Conservation (phyloP, 768 basidiomycete genomes). For the Xerocomus brunneocitrinus region DNA sequence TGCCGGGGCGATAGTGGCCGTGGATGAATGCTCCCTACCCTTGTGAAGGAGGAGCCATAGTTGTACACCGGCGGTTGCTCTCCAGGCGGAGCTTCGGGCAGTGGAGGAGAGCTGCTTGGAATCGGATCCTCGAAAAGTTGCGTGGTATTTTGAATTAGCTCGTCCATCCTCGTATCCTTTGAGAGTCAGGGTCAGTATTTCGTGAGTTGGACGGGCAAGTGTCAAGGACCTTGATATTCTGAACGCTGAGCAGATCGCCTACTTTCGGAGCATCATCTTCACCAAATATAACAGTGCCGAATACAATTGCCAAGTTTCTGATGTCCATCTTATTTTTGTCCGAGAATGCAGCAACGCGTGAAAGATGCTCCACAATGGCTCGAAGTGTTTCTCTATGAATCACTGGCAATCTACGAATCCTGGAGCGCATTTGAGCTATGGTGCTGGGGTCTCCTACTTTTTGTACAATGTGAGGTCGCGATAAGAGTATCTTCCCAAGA, state of each 20-base stretch:
- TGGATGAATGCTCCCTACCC: conserved; percentile 45
- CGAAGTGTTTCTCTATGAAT: conserved; percentile 85
- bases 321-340: conserved; percentile 92
- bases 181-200: conserved; percentile 1
- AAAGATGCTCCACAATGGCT: conserved; percentile 77
- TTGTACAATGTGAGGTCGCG: not conserved
- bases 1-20: conserved; percentile 20
- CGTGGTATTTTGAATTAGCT: conserved; percentile 68
- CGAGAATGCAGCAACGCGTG: conserved; percentile 58
- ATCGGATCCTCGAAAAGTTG: conserved; percentile 61
- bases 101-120: conserved; percentile 54
- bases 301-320: conserved; percentile 88
- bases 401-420: conserved; percentile 76
- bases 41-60: conserved; percentile 73
- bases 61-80: conserved; percentile 53
- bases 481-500: not conserved
- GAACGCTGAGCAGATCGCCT: conserved; percentile 72
- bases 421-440: conserved; percentile 79
- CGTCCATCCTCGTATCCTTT: conserved; percentile 76
- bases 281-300: conserved; percentile 84
- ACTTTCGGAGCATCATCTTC: conserved; percentile 85
- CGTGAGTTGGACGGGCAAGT: conserved; percentile 31
- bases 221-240: conserved; percentile 59
- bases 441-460: conserved; percentile 61
- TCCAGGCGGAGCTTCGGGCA: conserved; percentile 67